Base-by-base conservation (phyloP, 2,329 filamentous ascomycete species). In the Fusarium pseudonygamai region DNA sequence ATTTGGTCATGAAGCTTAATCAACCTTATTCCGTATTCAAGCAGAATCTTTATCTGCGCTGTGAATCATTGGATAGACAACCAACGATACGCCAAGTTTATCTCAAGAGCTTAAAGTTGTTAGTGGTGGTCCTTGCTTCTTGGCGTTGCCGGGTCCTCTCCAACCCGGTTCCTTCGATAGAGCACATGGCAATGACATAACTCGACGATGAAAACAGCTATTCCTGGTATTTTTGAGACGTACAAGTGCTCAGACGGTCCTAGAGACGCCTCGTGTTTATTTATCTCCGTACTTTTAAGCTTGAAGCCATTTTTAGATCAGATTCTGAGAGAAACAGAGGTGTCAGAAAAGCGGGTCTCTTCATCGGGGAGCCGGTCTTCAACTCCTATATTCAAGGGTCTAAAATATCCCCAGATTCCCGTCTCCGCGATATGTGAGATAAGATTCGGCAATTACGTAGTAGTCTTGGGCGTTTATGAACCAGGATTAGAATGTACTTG, bases 41-140 rank as follows among this genome's bases (percentile, higher is more conserved):
- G 14, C 30, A 34, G 20, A 3, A 14, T 18, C 14, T n/a, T 10
- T 7, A 14, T 39, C 34, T 28, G 18, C 2, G 24, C 1, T 11
- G 24, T 10, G 14, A 55, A 28, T 10, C 14, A 40, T 28, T 55
- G 34, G 18, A n/a, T 28, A 37, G 7, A 37, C 49, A 52, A 37
- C 6, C 16, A 6, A 12, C 4, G 1, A 14, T 22, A 11, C 20
- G 59, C 60, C 64, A 67, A 67, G 64, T 30, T 46, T 57, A 40
- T 2, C 45, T 63, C 18, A 26, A 52, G 62, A 66, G 66, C 62
- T 69, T 61, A 61, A 49, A 50, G n/a, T 40, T 22, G 18, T 32
- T 68, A 58, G 67, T 39, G 52, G 30, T 30, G 26, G 24, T 30
- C 60, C 50, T 39, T 20, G 40, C 37, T 34, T 55, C 49, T 45